phyloP scores from a whole-genome alignment of 768 basidiomycete species.

The Leucogyrophana mollusca region DNA sequence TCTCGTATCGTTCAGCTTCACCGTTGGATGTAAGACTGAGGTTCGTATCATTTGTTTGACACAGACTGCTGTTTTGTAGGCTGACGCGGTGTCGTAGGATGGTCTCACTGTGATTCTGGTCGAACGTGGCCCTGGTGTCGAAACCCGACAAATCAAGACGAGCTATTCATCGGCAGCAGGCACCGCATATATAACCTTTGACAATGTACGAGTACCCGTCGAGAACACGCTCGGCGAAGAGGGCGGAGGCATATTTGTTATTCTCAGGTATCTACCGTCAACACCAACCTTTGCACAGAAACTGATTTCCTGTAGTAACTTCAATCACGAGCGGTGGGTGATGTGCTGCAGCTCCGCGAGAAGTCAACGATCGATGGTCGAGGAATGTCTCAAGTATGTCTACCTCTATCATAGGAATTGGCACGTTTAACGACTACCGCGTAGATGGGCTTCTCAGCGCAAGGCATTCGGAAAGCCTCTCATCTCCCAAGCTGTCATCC shows the following conservation, averaged over 20 bases:
- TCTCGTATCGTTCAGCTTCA: constrained; percentile 46
- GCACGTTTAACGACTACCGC: constrained; percentile 1
- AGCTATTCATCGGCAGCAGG: constrained; percentile 89
- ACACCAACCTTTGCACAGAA: not conserved
- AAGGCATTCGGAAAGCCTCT: constrained; percentile 91
- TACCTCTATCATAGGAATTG: not conserved
- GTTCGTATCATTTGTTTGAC: constrained; percentile 24
- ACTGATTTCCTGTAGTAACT: constrained; percentile 55
- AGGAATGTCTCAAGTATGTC: constrained; percentile 78
- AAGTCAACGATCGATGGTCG: constrained; percentile 64
- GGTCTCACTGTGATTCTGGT: constrained; percentile 68
- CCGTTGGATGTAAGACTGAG: constrained; percentile 55
- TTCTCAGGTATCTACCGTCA: constrained; percentile 41
- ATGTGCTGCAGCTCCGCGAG: constrained; percentile 80
- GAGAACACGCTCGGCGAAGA: constrained; percentile 76
- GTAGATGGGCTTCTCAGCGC: constrained; percentile 84
- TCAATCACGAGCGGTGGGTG: constrained; percentile 94
- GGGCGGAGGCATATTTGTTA: constrained; percentile 62
- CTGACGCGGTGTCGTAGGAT: constrained; percentile 32
- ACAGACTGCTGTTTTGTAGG: constrained; percentile 16
- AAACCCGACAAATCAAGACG: constrained; percentile 71
- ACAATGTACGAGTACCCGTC: constrained; percentile 82
- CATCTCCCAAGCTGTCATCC: constrained; percentile 81
- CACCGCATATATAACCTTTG: constrained; percentile 81
- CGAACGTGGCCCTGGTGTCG: constrained; percentile 60